Evolutionary conservation across 2,329 filamentous ascomycete species (phyloP).

Genomic region (Trichoderma polysporum): DNA sequence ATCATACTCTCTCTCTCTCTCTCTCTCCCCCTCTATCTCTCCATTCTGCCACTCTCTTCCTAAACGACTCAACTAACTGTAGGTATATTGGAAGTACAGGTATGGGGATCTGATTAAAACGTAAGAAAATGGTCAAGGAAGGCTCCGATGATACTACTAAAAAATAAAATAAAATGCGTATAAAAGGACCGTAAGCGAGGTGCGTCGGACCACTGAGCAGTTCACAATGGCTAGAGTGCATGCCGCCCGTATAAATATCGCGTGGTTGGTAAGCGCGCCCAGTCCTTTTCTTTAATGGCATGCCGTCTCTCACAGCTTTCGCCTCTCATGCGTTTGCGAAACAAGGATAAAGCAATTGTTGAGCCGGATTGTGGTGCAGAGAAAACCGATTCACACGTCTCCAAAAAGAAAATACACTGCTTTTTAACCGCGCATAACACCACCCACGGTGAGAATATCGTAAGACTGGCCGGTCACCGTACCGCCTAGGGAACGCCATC

Average conservation of each 20-base stretch:
- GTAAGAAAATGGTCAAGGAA: slow-evolving; percentile 39
- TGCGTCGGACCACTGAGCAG: background rate
- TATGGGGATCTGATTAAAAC: slow-evolving; percentile 41
- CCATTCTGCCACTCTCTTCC: slow-evolving; percentile 19
- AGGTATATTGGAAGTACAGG: slow-evolving; percentile 33
- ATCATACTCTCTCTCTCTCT: slow-evolving; percentile 14
- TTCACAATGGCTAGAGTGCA: background rate
- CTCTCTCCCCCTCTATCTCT: background rate
- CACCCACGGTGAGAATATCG: slow-evolving; percentile 34
- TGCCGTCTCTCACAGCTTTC: slow-evolving; percentile 7
- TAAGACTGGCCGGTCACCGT: slow-evolving; percentile 24
- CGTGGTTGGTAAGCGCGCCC: slow-evolving; percentile 1
- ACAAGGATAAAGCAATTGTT: slow-evolving; percentile 25
- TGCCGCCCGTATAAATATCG: background rate
- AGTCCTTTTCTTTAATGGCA: background rate
- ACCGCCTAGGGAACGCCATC: slow-evolving; percentile 36
- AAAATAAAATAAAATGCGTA: slow-evolving; percentile 38
- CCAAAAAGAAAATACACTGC: slow-evolving; percentile 28
- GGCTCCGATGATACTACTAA: slow-evolving; percentile 39
- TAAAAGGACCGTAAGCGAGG: slow-evolving; percentile 8
- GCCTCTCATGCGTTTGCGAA: slow-evolving; percentile 25
- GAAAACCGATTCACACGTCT: slow-evolving; percentile 21
- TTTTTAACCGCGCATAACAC: slow-evolving; percentile 33
- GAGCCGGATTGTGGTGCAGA: slow-evolving; percentile 23
- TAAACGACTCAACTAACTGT: slow-evolving; percentile 32